Conservation (phyloP, 495 filamentous ascomycete genomes). For the Ramalina intermedia region DNA sequence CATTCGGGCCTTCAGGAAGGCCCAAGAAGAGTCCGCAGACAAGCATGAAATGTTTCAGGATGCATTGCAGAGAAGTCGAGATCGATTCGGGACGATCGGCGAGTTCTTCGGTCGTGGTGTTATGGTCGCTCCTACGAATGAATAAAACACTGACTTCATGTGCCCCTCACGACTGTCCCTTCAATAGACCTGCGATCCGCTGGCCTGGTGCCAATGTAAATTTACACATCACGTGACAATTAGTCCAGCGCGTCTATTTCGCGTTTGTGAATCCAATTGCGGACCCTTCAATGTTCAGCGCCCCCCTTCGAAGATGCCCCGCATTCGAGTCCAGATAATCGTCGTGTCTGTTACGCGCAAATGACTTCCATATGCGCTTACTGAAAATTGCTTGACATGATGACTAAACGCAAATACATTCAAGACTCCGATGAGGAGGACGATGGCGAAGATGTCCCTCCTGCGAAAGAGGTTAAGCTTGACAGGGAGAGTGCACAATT, state of each 20-base stretch:
- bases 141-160: not conserved
- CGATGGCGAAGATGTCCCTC: slow-evolving; percentile 22
- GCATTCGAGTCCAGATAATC: too few relatives aligned
- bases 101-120: slow-evolving; percentile 94
- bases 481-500: not conserved
- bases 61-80: slow-evolving; percentile 62
- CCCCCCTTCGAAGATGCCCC: too few relatives aligned
- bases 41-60: slow-evolving; percentile 82
- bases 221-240: too few relatives aligned
- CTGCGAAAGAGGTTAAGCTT: not conserved
- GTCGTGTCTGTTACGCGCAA: too few relatives aligned
- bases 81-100: slow-evolving; percentile 74
- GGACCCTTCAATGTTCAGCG: too few relatives aligned
- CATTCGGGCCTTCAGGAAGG: slow-evolving; percentile 67
- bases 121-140: slow-evolving; percentile 38
- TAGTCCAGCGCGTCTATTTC: too few relatives aligned
- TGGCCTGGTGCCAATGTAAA: too few relatives aligned
- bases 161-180: too few relatives aligned
- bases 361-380: too few relatives aligned
- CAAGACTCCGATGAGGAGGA: slow-evolving; percentile 39
- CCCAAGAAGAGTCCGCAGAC: slow-evolving; percentile 77
- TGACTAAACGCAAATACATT: slow-evolving; percentile 26
- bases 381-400: not conserved
- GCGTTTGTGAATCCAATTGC: too few relatives aligned
- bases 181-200: too few relatives aligned